A percentile compares a stretch with the other conserved stretches of the same genome.
Conservation (phyloP, 2,329 filamentous ascomycete genomes). For the Diaporthe sp. region DNA sequence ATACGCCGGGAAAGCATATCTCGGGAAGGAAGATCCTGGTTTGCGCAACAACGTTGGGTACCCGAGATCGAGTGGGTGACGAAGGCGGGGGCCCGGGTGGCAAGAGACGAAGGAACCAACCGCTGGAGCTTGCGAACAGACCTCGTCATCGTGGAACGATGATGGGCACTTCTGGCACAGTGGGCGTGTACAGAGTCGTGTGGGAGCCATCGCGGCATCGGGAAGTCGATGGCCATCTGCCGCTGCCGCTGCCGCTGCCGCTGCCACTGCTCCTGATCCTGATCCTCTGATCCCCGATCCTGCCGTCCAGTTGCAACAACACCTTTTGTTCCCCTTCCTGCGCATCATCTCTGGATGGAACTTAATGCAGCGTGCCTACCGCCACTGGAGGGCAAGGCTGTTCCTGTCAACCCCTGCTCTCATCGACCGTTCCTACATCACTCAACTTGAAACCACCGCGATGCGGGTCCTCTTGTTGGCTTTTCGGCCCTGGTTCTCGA, state of each 20-base stretch:
- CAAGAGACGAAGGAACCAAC: background rate
- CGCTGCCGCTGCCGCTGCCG: background rate
- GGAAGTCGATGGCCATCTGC: background rate
- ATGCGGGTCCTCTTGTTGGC: constrained; percentile 8
- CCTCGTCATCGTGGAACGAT: constrained; percentile 6
- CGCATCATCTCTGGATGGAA: background rate
- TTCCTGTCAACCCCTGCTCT: background rate
- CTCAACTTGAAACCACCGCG: constrained; percentile 24
- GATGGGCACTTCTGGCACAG: background rate
- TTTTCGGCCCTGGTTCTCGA: background rate
- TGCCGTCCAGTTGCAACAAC: constrained; percentile 6
- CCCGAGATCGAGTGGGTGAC: constrained; percentile 16
- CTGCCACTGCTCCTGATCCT: background rate
- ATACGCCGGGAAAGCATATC: background rate
- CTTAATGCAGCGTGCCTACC: constrained; percentile 21
- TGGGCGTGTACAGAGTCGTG: background rate
- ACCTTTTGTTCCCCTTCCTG: background rate
- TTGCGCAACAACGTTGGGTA: constrained; percentile 1
- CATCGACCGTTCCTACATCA: background rate
- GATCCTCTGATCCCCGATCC: background rate
- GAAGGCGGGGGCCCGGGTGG: background rate
- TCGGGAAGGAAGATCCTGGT: constrained; percentile 11
- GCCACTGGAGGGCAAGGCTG: constrained; percentile 13
- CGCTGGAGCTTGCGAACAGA: constrained; percentile 2
- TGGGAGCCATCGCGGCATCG: background rate